Conservation (phyloP, 2,329 filamentous ascomycete species). For the Trichoderma simmonsii region DNA sequence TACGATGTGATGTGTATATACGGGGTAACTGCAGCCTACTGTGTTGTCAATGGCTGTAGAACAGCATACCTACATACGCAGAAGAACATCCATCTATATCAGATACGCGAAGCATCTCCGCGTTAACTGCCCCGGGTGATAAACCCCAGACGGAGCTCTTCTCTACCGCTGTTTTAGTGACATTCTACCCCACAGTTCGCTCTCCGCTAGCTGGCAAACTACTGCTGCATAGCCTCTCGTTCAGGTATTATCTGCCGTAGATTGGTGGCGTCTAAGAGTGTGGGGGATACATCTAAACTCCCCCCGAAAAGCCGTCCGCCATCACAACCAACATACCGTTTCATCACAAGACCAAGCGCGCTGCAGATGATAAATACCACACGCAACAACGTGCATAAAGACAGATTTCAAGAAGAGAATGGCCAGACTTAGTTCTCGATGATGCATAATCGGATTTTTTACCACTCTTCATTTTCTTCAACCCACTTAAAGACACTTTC, state of each 20-base stretch:
- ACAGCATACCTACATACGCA: not conserved
- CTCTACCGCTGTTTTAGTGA: not conserved
- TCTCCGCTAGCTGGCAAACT: not conserved
- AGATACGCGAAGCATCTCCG: not conserved
- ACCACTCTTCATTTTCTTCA: not conserved
- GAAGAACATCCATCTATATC: not conserved
- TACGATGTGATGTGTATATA: not conserved
- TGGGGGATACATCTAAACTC: constrained; percentile 15
- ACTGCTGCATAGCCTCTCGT: not conserved
- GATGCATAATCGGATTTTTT: not conserved
- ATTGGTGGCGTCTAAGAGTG: constrained; percentile 2
- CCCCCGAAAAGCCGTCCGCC: not conserved
- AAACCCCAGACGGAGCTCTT: not conserved
- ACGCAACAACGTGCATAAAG: not conserved
- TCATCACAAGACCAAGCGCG: not conserved
- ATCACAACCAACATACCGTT: not conserved
- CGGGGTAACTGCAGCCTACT: not conserved
- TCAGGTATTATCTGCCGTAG: not conserved
- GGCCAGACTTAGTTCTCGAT: not conserved
- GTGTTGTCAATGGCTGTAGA: not conserved
- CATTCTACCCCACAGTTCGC: not conserved
- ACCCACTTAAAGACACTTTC: not conserved
- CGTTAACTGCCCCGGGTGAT: not conserved
- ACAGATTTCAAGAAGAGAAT: not conserved
- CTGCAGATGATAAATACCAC: constrained; percentile 7